Base-by-base conservation (phyloP, 1,284 basidiomycete species). In the Trichosporon ovoides region DNA sequence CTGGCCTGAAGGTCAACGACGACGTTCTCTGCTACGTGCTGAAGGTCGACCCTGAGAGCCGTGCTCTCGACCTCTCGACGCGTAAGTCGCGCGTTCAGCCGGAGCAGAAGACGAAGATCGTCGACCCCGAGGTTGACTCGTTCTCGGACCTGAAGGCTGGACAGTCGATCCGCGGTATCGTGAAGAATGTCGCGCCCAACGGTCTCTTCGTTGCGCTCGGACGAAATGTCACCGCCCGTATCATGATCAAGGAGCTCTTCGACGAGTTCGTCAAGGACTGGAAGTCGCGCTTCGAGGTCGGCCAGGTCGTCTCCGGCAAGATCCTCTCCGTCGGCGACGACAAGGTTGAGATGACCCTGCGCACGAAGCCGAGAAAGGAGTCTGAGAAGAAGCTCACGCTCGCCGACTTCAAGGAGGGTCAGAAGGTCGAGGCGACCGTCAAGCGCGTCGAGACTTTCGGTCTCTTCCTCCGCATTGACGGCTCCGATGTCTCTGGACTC, bases 181-280 rank as follows among this genome's bases (percentile, higher is more conserved):
- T 98, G 71, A 95, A 92, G 78, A 88, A 85, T 63, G 81, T 98
- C 46, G 83, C 86, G 19, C 55, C 59, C 14, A 87, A 91, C 52
- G 95, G 95, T 13, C 74, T 98, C n/a, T 98, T 96, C 69, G 90
- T 98, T 3, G 84, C 85, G 38, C 77, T 98, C 20, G 91, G 91
- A 14, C 83, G 87, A 51, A 83, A 83, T 51, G 79, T 96, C 34
- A 90, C 92, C 68, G 94, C 89, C 55, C 85, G 95, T 19, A 87
- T 98, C 22, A 92, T 95, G 77, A 98, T 98, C 73, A 87, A 85
- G 73, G 91, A 97, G 77, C 82, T 96, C 33, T 91, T 95, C 73
- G 88, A 94, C 74, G 86, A 91, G 71, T 96, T 84, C 74, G 84
- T 96, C 65, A 95, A 97, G 77, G 94, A 98, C 55, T 98, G 95